Evolutionary conservation across 164 flowering plant genomes (phyloP), one percentile per base, ranked within the genome.

Genomic region (Vitis amurensis): DNA sequence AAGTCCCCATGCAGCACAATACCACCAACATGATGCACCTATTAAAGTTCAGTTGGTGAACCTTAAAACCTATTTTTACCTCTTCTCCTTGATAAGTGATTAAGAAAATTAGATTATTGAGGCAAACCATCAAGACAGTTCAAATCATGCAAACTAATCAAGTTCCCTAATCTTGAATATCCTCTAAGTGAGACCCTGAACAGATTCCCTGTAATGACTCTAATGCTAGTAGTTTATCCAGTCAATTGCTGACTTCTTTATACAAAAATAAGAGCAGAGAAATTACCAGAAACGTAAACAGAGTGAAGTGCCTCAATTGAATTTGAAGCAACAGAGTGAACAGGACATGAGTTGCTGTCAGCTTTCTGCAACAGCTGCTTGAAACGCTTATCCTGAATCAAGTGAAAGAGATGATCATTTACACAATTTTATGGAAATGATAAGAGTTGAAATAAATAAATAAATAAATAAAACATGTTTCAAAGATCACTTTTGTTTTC

Each of bases 341-440:
- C 70, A 30, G 85, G 70, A 74, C 89, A 83, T 27, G 83, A 77
- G 63, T 82, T 69, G 37, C 71, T 73, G 50, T 79, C 88, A 61
- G 94, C 97, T 79, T 91, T 92, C 70, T 81, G 88, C 48, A 91
- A 74, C 66, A 94, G 57, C 71, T 77, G 85, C 76, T 89, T 86
- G 86, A 90, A 93, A 19, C 73, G 79, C 74, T 78, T 81, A 51
- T 84, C 93, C 97, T 91, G 81, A 59, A 68, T 76, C 8, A 71
- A 17, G 49, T 37, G 13, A 64, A 52, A 9, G 44, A 64, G 17
- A 64, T 37, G 14, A 57, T 59, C 5, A 52, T 23, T 49, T 13
- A 15, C 2, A 50, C 13, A 55, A 55, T 44, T 48, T 19, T 13
- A 27, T 29, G 23, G 19, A 63, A 0, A 9, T 8, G 48, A 31